A percentile compares a stretch with the other conserved stretches of the same genome.
phyloP scores from a whole-genome alignment of 495 filamentous ascomycete species.

The Halenospora varia region DNA sequence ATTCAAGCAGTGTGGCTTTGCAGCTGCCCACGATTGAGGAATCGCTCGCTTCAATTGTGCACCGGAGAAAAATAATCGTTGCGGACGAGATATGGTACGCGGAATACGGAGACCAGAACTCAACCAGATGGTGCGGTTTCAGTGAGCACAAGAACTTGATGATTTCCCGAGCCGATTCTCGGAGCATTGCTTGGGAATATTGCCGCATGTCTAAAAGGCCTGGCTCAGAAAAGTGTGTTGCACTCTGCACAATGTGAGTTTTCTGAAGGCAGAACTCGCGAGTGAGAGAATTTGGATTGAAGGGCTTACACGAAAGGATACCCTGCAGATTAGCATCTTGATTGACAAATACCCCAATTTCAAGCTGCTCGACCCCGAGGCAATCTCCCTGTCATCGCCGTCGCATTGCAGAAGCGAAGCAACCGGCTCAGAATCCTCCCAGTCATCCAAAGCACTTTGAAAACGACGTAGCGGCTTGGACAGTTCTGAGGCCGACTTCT shows the following conservation, averaged over 20 bases:
- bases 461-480: conserved; percentile 32
- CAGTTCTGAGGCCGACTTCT: conserved; percentile 31
- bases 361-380: conserved; percentile 7
- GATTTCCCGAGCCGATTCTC: background rate
- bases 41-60: conserved; percentile 6
- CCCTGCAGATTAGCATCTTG: conserved; percentile 7
- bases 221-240: background rate
- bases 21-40: background rate
- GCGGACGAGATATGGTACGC: conserved; percentile 8
- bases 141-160: background rate
- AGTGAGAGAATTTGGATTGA: too few relatives aligned
- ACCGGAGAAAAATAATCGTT: conserved; percentile 3
- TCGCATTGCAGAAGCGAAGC: background rate
- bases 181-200: background rate
- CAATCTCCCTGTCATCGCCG: background rate
- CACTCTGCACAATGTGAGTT: background rate
- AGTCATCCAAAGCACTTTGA: conserved; percentile 39
- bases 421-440: conserved; percentile 20
- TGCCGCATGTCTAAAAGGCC: background rate
- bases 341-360: background rate
- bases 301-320: conserved; percentile 6
- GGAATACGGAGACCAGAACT: conserved; percentile 8
- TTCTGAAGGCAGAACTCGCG: background rate
- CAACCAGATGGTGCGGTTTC: background rate
- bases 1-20: background rate